Base-by-base conservation (phyloP, 108 stramenopile species). In the Stephanodiscus minutulus region DNA sequence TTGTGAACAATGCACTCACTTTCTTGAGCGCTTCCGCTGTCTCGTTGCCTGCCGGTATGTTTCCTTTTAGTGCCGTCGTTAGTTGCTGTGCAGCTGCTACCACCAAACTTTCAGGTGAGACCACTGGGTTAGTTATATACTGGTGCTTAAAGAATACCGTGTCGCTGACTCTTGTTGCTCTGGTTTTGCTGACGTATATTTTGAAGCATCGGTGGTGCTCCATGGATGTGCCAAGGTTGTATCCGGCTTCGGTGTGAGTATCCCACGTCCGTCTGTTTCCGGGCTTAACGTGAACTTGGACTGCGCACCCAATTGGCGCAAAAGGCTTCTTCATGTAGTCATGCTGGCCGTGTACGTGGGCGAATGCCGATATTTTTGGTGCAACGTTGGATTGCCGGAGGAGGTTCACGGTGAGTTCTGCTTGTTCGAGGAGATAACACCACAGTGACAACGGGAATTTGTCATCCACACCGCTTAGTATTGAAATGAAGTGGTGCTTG, bases 371-470 rank as follows among this genome's bases (percentile, higher is more conserved):
- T 1, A 72, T 22, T 33, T 50, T 62, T 0, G 70, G 70, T 13
- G 43, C 20, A 7, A 24, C 13, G 12, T 62, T 72, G 0, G 60
- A 44, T 50, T 50, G 60, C 3, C 37, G 60, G 5, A 62, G 61
- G 0, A 62, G 29, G 36, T 62, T 62, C 1, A 72, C 0, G 9
- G 29, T 39, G 8, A 41, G 15, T 35, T 53, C 61, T 7, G 41
- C 41, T 28, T 37, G 70, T n/a, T 8, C 11, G 33, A 72, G 39
- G 24, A 72, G 28, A 10, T 21, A 10, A 37, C 61, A 61, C 70
- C 70, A 72, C n/a, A 72, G 70, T 3, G 61, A 61, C n/a, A 72
- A 8, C 0, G 70, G 61, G 61, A 72, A 72, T 46, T 17, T 62
- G 0, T 27, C 28, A 9, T 61, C 37, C 15, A 37, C 21, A 4